Evolutionary conservation across 2,329 filamentous ascomycete genomes (phyloP), one percentile per base, ranked within the genome.

Genomic region (Aspergillaceae sp.): DNA sequence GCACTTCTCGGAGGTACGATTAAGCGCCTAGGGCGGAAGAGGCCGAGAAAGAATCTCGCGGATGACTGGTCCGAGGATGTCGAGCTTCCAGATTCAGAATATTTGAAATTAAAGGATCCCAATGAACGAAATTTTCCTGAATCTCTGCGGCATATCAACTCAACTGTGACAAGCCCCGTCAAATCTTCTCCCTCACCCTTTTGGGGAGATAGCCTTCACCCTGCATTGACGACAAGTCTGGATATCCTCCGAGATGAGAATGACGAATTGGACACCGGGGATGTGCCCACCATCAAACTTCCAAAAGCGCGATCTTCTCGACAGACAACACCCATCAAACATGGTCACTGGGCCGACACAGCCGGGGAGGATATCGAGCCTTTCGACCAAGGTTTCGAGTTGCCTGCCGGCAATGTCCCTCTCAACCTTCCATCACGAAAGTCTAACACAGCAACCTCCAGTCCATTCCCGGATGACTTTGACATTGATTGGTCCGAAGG

Each of bases 1-100:
- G 92, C 92, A 29, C 74, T 98, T 37, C 79, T 92, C 64, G 91
- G 91, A 44, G 92, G 92, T 44, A 91, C 89, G 7, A 97, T 97
- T 62, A 94, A 94, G 71, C 78, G 90, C 56, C 75, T 97, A 32
- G 90, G 90, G 42, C 82, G 81, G 48, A 78, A 80, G 55, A 88
- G 84, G 58, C 75, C 85, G 19, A 83, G 82, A 59, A 84, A 80
- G 59, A 80, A 83, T 36, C 79, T 87, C 48, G 81, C 86, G 52
- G 85, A 89, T 56, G 86, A 91, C 63, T 91, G 87, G 83, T 83
- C 81, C 50, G 84, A 89, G 55, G 87, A 91, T 56, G 67, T 91
- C 42, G 84, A 87, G 56, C 65, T 89, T 10, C 82, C 84, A 3
- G 75, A 76, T 35, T 63, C 72, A 2, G 75, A 76, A 29, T 73